Conservation (phyloP, 1,139 yeast species). For the Diutina ranongensis region DNA sequence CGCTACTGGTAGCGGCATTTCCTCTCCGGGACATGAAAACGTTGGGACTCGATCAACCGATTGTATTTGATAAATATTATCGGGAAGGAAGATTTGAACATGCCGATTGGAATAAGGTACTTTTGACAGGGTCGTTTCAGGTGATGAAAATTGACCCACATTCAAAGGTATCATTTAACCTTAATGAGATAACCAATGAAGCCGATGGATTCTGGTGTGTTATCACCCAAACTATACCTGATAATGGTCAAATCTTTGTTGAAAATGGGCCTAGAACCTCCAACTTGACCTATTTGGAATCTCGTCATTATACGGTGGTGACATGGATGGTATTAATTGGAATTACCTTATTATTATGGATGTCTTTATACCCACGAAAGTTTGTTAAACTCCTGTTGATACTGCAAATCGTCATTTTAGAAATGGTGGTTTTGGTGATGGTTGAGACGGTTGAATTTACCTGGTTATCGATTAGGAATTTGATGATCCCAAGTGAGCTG, state of each 20-base stretch:
- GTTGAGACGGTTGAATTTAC: neutral
- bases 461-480: neutral
- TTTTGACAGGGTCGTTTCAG: neutral
- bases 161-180: neutral
- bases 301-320: neutral
- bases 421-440: neutral
- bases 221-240: neutral
- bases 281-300: neutral
- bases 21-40: neutral
- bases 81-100: neutral
- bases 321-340: neutral
- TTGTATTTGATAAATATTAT: no score
- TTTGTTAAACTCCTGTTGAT: neutral
- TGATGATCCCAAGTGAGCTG: neutral
- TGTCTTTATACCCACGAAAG: neutral
- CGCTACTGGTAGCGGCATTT: neutral
- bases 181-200: neutral
- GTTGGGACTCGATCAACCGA: neutral
- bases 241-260: neutral
- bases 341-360: neutral
- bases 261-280: no score
- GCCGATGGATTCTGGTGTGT: neutral
- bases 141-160: neutral
- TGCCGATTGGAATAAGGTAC: neutral
- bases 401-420: neutral